Conservation (phyloP, 2,329 filamentous ascomycete genomes). For the Aspergillus ochraceoroseus region DNA sequence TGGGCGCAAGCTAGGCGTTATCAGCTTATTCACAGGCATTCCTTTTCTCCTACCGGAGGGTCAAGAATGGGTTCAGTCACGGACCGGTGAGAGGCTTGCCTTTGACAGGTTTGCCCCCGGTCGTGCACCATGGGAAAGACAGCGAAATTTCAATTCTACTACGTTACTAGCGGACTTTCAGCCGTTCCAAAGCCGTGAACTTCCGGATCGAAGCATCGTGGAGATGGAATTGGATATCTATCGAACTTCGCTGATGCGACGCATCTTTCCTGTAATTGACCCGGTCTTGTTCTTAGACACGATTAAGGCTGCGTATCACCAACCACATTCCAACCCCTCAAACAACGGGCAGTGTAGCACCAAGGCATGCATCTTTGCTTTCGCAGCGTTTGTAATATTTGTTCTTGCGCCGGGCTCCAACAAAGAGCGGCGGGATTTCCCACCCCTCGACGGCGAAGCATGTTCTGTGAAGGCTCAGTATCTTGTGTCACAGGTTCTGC, state of each 20-base stretch:
- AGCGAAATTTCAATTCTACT: constrained; percentile 25
- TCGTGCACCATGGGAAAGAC: constrained; percentile 36
- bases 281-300: constrained; percentile 46
- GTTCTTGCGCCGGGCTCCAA: constrained; percentile 22
- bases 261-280: constrained; percentile 51
- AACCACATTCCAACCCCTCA: constrained; percentile 13
- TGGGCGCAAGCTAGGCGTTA: constrained; percentile 46
- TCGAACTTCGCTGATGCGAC: constrained; percentile 35
- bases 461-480: constrained; percentile 43
- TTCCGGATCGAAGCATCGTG: constrained; percentile 37
- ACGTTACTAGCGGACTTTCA: constrained; percentile 21
- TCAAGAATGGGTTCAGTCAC: constrained; percentile 47
- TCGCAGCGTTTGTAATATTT: constrained; percentile 41
- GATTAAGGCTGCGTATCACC: constrained; percentile 44
- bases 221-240: constrained; percentile 35
- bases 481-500: constrained; percentile 43
- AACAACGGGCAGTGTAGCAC: constrained; percentile 36
- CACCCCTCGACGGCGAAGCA: constrained; percentile 39
- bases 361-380: constrained; percentile 49
- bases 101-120: constrained; percentile 29
- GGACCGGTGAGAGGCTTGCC: constrained; percentile 40
- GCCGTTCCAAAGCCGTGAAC: constrained; percentile 24
- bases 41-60: constrained; percentile 49
- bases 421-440: not conserved
- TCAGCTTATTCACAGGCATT: constrained; percentile 48